A percentile compares a stretch with the other conserved stretches of the same genome.
phyloP scores from a whole-genome alignment of 305 asterid genomes.

The Fraxinus velutina region DNA sequence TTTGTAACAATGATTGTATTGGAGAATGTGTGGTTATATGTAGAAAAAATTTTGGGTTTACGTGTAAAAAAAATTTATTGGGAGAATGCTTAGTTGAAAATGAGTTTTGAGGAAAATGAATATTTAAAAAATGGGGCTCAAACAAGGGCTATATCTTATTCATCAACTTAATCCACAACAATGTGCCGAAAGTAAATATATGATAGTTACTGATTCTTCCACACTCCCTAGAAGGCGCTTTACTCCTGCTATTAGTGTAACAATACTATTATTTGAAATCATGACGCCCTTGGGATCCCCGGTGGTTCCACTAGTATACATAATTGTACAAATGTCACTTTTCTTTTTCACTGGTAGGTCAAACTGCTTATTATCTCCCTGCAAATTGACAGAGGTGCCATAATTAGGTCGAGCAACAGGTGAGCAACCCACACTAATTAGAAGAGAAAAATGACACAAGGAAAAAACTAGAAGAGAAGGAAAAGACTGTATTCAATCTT shows the following conservation, averaged over 20 bases:
- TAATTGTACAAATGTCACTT: conserved; percentile 82
- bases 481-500: conserved; percentile 6
- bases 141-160: background rate
- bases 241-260: conserved; percentile 78
- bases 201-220: conserved; percentile 57
- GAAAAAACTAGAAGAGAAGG: background rate
- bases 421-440: background rate
- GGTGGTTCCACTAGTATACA: conserved; percentile 97
- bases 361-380: conserved; percentile 63
- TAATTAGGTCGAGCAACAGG: conserved; percentile 18
- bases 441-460: background rate
- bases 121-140: background rate
- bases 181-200: background rate
- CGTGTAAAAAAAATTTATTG: background rate
- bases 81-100: background rate
- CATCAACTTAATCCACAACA: background rate
- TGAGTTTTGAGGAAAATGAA: background rate
- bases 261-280: conserved; percentile 83
- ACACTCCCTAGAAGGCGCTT: conserved; percentile 54
- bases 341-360: conserved; percentile 81
- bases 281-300: conserved; percentile 97
- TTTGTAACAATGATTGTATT: background rate
- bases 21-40: background rate
- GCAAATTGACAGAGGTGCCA: conserved; percentile 37
- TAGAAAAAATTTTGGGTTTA: background rate